Base-by-base conservation (phyloP, 768 basidiomycete genomes). In the Mycena olivaceomarginata region DNA sequence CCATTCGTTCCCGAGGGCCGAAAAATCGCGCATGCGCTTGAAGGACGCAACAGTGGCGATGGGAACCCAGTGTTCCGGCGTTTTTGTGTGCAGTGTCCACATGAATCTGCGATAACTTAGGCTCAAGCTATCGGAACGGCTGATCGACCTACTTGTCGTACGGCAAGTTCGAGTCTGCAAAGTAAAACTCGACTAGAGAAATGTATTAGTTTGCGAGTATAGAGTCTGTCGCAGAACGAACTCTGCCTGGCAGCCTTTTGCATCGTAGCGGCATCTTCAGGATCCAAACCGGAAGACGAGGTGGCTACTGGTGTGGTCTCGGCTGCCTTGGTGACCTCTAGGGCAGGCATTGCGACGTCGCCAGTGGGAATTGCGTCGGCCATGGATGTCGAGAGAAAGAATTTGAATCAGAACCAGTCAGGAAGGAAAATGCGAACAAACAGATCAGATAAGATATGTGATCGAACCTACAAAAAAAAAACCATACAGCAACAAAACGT, bases 91-190 rank as follows among this genome's bases (percentile, higher is more conserved):
- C 63, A 98, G 87, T 4, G 95, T 93, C 97, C 97, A 99, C 95
- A 98, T 97, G 89, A 97, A 98, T 87, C 96, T 97, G 74, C 9
- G 66, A 46, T 43, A 22, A 56, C 37, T 31, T 65, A 67, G 25
- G 68, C 62, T 60, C 18, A 45, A 51, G 0, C 13, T 18, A 4
- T 57, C 59, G 48, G 0, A 43, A 11, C 43, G 39, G 39, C 57
- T 20, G 45, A 18, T 48, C 65, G 25, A 72, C 90, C 39, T 81
- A 94, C 94, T 93, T 95, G 90, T 97, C 96, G 79, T 92, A 97
- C 1, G 98, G 98, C 69, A 99, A 91, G 86, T 99, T 98, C n/a
- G 97, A 91, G 85, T 98, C 97, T 67, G 95, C 95, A 86, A 99
- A 97, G 89, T 99, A 98, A 86, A 98, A 99, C 83, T 97, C 96